phyloP scores from a whole-genome alignment of 1,139 yeast genomes.

The Candida labiduridarum region DNA sequence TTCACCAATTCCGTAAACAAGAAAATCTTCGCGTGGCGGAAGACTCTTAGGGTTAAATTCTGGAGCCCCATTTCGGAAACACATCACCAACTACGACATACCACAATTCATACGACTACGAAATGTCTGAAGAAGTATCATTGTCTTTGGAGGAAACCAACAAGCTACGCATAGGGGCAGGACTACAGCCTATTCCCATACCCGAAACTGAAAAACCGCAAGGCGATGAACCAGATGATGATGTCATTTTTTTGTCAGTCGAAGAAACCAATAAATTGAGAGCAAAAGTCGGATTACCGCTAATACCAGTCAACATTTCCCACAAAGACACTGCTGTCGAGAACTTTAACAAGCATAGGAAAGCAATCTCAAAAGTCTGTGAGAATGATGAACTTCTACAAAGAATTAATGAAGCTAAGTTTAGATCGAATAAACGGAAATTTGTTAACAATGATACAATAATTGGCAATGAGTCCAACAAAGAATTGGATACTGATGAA shows the following conservation, averaged over 20 bases:
- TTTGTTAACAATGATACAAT: constrained; percentile 17
- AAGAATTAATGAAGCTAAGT: constrained; percentile 19
- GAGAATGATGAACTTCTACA: constrained; percentile 16
- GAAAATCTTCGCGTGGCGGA: background rate
- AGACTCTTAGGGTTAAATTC: background rate
- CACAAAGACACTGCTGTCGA: constrained; percentile 8
- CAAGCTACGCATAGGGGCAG: constrained; percentile 33
- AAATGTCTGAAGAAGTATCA: constrained; percentile 31
- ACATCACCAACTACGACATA: no score
- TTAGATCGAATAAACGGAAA: constrained; percentile 5
- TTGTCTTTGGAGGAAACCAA: constrained; percentile 43
- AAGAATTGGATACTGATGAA: constrained; percentile 35
- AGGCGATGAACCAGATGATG: background rate
- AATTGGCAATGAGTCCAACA: constrained; percentile 22
- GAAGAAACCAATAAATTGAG: constrained; percentile 44
- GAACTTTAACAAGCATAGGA: constrained; percentile 22
- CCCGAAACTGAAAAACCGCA: background rate
- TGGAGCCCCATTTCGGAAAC: no score
- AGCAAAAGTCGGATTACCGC: constrained; percentile 31
- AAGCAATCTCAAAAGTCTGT: constrained; percentile 9
- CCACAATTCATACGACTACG: background rate
- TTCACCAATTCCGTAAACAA: background rate
- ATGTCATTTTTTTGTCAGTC: constrained; percentile 26
- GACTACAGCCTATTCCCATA: constrained; percentile 31
- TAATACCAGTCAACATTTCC: constrained; percentile 22